Evolutionary conservation across 352 stramenopile species (phyloP), one percentile per base, ranked within the genome.

Genomic region (Pythium pectinolyticum): DNA sequence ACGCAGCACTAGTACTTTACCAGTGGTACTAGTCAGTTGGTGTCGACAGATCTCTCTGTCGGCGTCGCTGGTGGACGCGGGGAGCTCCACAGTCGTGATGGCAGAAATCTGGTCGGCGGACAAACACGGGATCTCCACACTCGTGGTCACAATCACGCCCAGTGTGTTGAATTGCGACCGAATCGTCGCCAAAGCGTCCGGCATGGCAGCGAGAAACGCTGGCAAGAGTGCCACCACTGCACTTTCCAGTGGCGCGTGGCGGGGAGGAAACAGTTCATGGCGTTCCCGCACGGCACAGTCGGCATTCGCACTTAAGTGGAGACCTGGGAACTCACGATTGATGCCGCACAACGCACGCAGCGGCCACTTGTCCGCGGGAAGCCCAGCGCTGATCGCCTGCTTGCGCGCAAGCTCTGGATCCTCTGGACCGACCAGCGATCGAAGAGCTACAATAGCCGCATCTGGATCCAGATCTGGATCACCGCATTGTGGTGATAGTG

Each of bases 311-410:
- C 76, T 92, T 34, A 75, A 80, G 43, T 89, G 76, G 3, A 94
- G 71, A 2, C 82, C 89, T 39, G 93, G 95, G 19, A 80, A 75
- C 3, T 78, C 60, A 2, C 72, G 37, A 40, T 82, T 82, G 12
- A 88, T 70, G 1, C 89, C 89, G 35, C 84, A 96, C 1, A 92
- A 48, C 12, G 82, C 89, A 25, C 82, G 82, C 48, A 96, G 69
- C 9, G 76, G 77, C 74, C 77, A 86, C 34, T 86, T 60, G 28
- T 83, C 71, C 2, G 73, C 65, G 19, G 74, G 61, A 0, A 74
- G 49, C 2, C 67, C 79, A 11, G 63, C 59, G 14, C 55, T 67
- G 2, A 86, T 60, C 10, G 72, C 75, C 24, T 82, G 65, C 34
- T 86, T 77, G 3, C 82, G 69, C 1, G 81, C 76, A 2, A 60